Evolutionary conservation across 2,329 filamentous ascomycete genomes (phyloP), one percentile per base, ranked within the genome.

Genomic region (Fusarium hostae): DNA sequence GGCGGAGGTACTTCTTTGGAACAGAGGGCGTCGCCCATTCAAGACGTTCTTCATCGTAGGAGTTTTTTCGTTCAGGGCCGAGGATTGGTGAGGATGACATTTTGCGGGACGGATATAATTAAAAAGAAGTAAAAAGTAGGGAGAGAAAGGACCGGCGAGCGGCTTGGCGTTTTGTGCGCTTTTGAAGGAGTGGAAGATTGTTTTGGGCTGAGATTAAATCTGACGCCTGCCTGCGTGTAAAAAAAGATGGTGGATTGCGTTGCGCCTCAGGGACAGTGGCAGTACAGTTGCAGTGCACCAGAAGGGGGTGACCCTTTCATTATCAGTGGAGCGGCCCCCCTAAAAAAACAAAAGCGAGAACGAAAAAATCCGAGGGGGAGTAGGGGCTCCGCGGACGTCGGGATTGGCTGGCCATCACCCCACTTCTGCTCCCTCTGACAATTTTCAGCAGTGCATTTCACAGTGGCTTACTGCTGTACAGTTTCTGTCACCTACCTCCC

Each of bases 31-130:
- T 56, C n/a, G 63, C 58, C 73, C 75, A 75, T 15, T 74, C 67
- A 13, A 76, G 71, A 37, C 76, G 76, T 68, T 77, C 76, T 28
- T 76, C 70, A 45, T 78, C 76, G 63, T 67, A 78, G n/a, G 57
- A 59, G 13, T 26, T 47, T 45, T 73, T 68, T 5, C 35, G 66
- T 39, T 56, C 52, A 37, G 62, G 65, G 20, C 65, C 65, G 20
- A 67, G 64, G 11, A 62, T 68, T n/a, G 65, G 65, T 32, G 65
- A 68, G 15, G 65, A 50, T 11, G 64, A 68, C 66, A 68, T 68
- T 44, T 48, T 44, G 5, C 1, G 32, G 8, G 8, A n/a, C 3
- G 20, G 18, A 37, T 47, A 39, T 30, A 12, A 43, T 5, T 34
- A 30, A 11, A 26, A 47, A 48, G 9, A 11, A 16, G 40, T 39